Conservation (phyloP, 768 basidiomycete genomes). For the Kwoniella sp. region DNA sequence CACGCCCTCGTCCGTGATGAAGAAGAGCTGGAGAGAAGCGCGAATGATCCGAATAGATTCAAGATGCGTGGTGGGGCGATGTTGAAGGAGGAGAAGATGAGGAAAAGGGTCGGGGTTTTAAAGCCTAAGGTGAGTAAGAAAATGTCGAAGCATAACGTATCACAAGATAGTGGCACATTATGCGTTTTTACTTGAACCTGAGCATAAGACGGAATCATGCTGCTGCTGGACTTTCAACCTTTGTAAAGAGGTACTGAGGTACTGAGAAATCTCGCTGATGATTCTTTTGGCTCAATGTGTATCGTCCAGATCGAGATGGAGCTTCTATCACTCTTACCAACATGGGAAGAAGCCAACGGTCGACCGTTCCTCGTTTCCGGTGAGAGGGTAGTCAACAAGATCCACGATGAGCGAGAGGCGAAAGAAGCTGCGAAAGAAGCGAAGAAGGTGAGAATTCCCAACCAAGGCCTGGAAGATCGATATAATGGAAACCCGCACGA, state of each 20-base stretch:
- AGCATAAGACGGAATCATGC: too few relatives aligned
- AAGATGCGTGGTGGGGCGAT: slow-evolving; percentile 57
- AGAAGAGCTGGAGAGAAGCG: slow-evolving; percentile 69
- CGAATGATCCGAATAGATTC: slow-evolving; percentile 52
- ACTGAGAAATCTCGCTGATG: too few relatives aligned
- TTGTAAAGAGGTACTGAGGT: too few relatives aligned
- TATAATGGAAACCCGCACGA: too few relatives aligned
- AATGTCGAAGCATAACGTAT: not conserved
- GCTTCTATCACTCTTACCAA: slow-evolving; percentile 71
- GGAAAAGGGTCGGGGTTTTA: slow-evolving; percentile 87
- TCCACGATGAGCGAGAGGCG: slow-evolving; percentile 69
- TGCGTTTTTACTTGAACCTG: too few relatives aligned
- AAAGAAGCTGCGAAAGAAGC: slow-evolving; percentile 77
- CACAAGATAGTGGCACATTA: not conserved
- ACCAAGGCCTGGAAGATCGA: too few relatives aligned
- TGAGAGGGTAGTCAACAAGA: slow-evolving; percentile 72
- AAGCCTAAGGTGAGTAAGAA: slow-evolving; percentile 76
- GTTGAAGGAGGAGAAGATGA: slow-evolving; percentile 93
- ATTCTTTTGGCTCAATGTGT: too few relatives aligned
- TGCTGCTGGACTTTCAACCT: too few relatives aligned
- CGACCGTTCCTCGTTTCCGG: slow-evolving; percentile 83
- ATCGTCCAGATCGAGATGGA: slow-evolving; percentile 94
- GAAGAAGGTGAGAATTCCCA: slow-evolving; percentile 63
- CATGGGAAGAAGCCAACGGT: slow-evolving; percentile 78
- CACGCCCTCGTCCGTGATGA: slow-evolving; percentile 87